Evolutionary conservation across 2,329 filamentous ascomycete genomes (phyloP), one percentile per base, ranked within the genome.

Genomic region (Penicillium fuscoglaucum): DNA sequence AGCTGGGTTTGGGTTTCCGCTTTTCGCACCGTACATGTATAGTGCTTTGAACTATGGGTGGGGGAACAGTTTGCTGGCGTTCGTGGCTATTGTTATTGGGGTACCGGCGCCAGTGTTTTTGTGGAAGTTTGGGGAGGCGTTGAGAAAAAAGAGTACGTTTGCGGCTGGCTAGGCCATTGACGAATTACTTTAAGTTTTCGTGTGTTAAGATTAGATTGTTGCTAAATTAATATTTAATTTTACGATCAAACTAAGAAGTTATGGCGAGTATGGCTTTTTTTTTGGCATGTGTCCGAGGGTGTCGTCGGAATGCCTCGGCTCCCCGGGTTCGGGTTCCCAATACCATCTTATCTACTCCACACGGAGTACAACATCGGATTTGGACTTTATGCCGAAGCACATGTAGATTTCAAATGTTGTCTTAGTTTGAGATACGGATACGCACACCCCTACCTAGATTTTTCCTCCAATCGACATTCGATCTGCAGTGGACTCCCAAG

Each of bases 41-140:
- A 48, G 66, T 6, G 63, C 69, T n/a, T 55, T 78, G 52, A 50
- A 72, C 13, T 73, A 73, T 47, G 74, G 74, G 6, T 78, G 76
- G 76, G 76, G 76, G 7, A 78, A 76, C 60, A 76, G 70, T 53
- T 39, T 79, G 39, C 61, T 80, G 35, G 77, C 69, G 5, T 78
- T 78, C 52, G 55, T 79, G 31, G 71, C 70, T 1, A 68, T 79
- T 41, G 72, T 40, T 1, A 59, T 80, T 28, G 77, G 77, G 0
- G 58, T 82, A 24, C 79, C 80, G 2, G 80, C 80, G 24, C 82
- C 82, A 17, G 68, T 83, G 2, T 67, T 83, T 56, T 62, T 84
- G 54, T 84, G 81, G 81, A 78, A 69, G 48, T 83, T 72, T 70
- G 82, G 82, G 0, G 76, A 77, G 68, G 66, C 46, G 49, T 59